Base-by-base conservation (phyloP, 2,329 filamentous ascomycete genomes). In the Botrytis sinoallii region DNA sequence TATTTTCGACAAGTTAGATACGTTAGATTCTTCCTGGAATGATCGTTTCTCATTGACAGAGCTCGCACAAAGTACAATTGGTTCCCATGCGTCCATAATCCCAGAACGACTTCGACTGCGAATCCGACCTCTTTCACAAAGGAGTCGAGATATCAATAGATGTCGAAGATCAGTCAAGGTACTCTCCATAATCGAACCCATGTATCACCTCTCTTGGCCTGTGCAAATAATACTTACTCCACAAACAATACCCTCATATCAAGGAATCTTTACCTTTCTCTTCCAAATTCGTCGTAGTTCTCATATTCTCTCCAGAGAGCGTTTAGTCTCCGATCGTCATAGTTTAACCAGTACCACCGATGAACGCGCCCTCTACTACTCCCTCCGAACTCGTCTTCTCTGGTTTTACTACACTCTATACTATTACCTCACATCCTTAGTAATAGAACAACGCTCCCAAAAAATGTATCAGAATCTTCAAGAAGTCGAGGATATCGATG, bases 31-130 rank as follows among this genome's bases (percentile, higher is more conserved):
- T 9, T 84, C 83, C 52, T 98, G 94, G 95, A 91, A 91, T 75
- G 94, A 98, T 81, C 89, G 90, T 32, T 97, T 95, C 79, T 86
- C 92, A 0, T 84, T 98, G 42, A 96, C 92, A 0, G 93, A 95
- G 77, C 83, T 94, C 2, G 90, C 92, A 0, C 92, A 94, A 74
- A 90, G 91, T 73, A 90, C 92, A 0, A 94, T 94, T 80, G 86
- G 84, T 8, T 80, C 79, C 0, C 78, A 88, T 1, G 77, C 83
- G 0, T 83, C 84, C 2, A 82, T 93, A 1, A 88, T 94, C 72
- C 77, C 85, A 3, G 88, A 90, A 67, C 88, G 89, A 32, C 83
- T 97, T 14, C 86, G 88, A 4, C 87, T 93, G 35, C 86, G 85
- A 29, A 86, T 87, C 4, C 85, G 78, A 66, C 81, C 75, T 76